Percentiles rank a stretch among this genome's conserved stretches.
phyloP scores from a whole-genome alignment of 805 yeast species.

The Jamesozyma gamospora region DNA sequence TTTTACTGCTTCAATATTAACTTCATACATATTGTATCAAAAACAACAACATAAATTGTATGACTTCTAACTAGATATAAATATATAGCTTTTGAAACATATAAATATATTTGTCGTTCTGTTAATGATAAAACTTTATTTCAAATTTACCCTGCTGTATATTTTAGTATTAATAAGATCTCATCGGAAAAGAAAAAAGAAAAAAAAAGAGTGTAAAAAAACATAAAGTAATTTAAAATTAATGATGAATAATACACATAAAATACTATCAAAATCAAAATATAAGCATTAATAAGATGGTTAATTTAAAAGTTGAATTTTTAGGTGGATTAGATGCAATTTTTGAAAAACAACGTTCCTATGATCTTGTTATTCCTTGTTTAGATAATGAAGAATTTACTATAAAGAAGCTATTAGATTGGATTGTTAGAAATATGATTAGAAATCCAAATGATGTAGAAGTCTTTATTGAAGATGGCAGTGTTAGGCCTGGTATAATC shows the following conservation, averaged over 20 bases:
- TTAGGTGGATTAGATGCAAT: conserved; percentile 79
- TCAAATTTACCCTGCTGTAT: no score
- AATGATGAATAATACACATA: not conserved
- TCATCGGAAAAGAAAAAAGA: not conserved
- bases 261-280: not conserved
- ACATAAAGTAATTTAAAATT: not conserved
- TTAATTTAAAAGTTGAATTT: conserved; percentile 35
- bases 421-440: conserved; percentile 46
- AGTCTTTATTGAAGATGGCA: conserved; percentile 72
- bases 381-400: conserved; percentile 29
- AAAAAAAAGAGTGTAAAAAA: not conserved
- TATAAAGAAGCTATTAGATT: conserved; percentile 42
- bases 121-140: no score
- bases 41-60: no score
- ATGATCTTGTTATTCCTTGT: conserved; percentile 39
- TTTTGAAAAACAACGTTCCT: conserved; percentile 49
- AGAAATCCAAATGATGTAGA: conserved; percentile 52
- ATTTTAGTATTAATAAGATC: no score
- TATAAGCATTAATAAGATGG: no score
- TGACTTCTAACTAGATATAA: no score
- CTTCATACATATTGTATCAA: no score
- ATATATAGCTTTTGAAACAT: no score
- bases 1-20: no score
- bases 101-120: no score
- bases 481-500: conserved; percentile 83